Percentiles rank a stretch among this genome's conserved stretches.
phyloP scores from a whole-genome alignment of 225 moss, liverwort and hornwort species.

The Pseudisothecium myosuroides region DNA sequence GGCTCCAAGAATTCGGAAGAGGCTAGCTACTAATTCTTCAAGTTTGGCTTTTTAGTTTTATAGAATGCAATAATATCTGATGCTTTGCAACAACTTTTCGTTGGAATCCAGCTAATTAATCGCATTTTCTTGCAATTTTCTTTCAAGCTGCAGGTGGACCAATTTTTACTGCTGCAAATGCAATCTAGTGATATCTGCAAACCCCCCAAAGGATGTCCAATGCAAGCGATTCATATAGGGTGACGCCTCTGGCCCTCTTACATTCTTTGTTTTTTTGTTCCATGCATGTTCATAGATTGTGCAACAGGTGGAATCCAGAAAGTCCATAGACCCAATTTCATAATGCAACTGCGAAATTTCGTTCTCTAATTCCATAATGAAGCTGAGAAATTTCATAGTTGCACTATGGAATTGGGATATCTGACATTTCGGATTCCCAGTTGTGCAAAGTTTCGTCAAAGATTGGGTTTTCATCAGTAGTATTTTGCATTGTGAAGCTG shows the following conservation, averaged over 20 bases:
- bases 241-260: background rate
- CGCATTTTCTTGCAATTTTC: background rate
- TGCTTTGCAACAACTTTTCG: background rate
- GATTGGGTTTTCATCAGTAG: too few relatives aligned
- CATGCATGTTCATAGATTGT: background rate
- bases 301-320: background rate
- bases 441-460: background rate
- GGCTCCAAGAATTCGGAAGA: background rate
- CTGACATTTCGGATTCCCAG: background rate
- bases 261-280: background rate
- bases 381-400: background rate
- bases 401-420: background rate
- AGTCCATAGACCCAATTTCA: background rate
- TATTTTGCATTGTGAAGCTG: too few relatives aligned
- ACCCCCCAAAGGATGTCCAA: background rate
- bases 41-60: too few relatives aligned
- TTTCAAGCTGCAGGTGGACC: background rate
- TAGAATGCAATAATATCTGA: background rate
- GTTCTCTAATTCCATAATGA: too few relatives aligned
- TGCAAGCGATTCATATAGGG: background rate
- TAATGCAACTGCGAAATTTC: background rate
- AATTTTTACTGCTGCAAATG: background rate
- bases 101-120: background rate
- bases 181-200: background rate
- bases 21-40: background rate